These are phyloP conservation scores for Trichoderma aggressivum DNA, from an alignment of 2,329 filamentous ascomycete genomes.

Conservation along the genomic window DNA sequence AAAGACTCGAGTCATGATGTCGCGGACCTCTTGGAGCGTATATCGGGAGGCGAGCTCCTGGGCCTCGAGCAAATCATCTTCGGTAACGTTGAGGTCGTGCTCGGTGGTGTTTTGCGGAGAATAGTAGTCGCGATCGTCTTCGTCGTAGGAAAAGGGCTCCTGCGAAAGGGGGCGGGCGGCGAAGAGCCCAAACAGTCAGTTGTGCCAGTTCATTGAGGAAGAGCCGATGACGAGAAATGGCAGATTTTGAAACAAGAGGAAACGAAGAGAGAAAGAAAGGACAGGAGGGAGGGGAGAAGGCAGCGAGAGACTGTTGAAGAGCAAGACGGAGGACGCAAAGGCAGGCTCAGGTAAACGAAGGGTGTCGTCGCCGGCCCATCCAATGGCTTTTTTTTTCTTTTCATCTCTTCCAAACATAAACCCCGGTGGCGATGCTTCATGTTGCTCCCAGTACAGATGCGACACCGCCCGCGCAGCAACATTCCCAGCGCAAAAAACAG, in stretches of 20 bases:
- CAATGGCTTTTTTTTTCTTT: background rate
- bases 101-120: slow-evolving; percentile 29
- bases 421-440: background rate
- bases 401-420: background rate
- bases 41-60: slow-evolving; percentile 42
- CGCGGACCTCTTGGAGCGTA: slow-evolving; percentile 42
- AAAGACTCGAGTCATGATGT: slow-evolving; percentile 41
- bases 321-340: background rate
- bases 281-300: no score
- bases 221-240: background rate
- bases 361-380: background rate
- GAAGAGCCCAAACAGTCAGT: slow-evolving; percentile 8
- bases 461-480: background rate
- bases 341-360: background rate
- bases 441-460: background rate
- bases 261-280: background rate
- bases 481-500: background rate
- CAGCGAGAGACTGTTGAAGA: background rate
- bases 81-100: slow-evolving; percentile 44
- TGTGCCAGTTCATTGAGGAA: background rate
- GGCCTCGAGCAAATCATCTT: slow-evolving; percentile 45
- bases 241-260: background rate
- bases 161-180: slow-evolving; percentile 2
- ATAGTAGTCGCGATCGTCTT: slow-evolving; percentile 35
- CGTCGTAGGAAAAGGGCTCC: slow-evolving; percentile 39